Percentiles rank a stretch among this genome's conserved stretches.
These are phyloP conservation scores for Cicer chorassanicum DNA, from an alignment of 306 rosid species.

Conservation along the genomic window DNA sequence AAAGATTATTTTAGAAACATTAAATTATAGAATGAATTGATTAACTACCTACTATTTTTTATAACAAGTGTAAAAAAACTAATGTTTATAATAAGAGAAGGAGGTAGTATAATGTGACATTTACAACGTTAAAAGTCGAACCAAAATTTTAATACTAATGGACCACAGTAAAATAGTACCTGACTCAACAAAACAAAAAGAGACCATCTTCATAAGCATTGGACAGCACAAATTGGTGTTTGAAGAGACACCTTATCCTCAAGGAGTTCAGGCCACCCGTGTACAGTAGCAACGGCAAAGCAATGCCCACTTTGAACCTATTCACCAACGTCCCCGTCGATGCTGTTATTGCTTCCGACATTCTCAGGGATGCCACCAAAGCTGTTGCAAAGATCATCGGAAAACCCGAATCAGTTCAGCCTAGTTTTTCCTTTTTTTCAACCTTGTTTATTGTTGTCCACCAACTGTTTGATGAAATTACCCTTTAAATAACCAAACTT, in stretches of 20 bases:
- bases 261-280: not conserved
- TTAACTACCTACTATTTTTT: too few species aligned
- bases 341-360: constrained; percentile 79
- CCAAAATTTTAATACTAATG: too few species aligned
- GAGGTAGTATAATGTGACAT: too few species aligned
- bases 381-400: constrained; percentile 86
- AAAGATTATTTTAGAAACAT: too few species aligned
- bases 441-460: constrained; percentile 39
- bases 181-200: too few species aligned
- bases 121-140: too few species aligned
- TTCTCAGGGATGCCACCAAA: constrained; percentile 93
- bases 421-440: not conserved
- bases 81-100: too few species aligned
- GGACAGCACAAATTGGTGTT: not conserved
- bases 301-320: constrained; percentile 87
- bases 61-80: too few species aligned
- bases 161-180: too few species aligned
- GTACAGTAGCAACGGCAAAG: not conserved
- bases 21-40: too few species aligned
- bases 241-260: constrained; percentile 36
- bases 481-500: constrained; percentile 26
- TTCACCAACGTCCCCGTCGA: constrained; percentile 91
- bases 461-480: constrained; percentile 60
- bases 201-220: too few species aligned
- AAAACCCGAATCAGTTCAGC: constrained; percentile 88